Conservation (phyloP, 2,329 filamentous ascomycete species). For the Phialophora tarda region DNA sequence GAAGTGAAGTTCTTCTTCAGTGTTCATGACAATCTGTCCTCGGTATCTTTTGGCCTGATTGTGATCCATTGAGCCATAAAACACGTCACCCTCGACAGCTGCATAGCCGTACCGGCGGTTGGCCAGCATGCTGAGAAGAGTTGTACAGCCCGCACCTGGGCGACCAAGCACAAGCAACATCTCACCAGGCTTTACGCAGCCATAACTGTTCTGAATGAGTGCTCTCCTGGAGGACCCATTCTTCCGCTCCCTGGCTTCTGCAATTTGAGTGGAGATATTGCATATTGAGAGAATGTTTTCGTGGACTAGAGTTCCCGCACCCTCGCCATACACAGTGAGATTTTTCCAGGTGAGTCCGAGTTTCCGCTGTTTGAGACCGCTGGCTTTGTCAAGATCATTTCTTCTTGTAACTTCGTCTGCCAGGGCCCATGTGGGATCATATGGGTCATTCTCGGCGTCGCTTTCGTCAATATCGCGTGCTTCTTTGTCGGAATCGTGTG, state of each 20-base stretch:
- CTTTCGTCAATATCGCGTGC: background rate
- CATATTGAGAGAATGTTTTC: slow-evolving; percentile 67
- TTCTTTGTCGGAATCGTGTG: background rate
- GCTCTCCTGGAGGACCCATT: slow-evolving; percentile 1
- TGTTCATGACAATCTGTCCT: slow-evolving; percentile 82
- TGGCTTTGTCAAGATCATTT: background rate
- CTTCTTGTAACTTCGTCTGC: background rate
- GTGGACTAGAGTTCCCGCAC: slow-evolving; percentile 67
- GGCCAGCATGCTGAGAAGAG: slow-evolving; percentile 77
- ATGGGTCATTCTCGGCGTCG: slow-evolving; percentile 4
- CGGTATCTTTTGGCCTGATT: slow-evolving; percentile 70
- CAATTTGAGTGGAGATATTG: slow-evolving; percentile 60
- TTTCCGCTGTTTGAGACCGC: background rate
- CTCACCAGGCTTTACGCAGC: slow-evolving; percentile 42
- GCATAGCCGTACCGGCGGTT: slow-evolving; percentile 67
- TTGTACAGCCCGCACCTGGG: slow-evolving; percentile 68
- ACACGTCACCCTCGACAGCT: slow-evolving; percentile 79
- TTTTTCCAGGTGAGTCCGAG: slow-evolving; percentile 70
- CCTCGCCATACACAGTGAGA: slow-evolving; percentile 67
- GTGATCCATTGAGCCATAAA: slow-evolving; percentile 75
- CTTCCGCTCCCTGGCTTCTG: slow-evolving; percentile 46
- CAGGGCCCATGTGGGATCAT: background rate
- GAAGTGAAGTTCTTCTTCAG: slow-evolving; percentile 82
- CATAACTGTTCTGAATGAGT: slow-evolving; percentile 61
- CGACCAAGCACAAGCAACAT: slow-evolving; percentile 49